Base-by-base conservation (phyloP, 2,329 filamentous ascomycete species). In the Fusarium sp. region DNA sequence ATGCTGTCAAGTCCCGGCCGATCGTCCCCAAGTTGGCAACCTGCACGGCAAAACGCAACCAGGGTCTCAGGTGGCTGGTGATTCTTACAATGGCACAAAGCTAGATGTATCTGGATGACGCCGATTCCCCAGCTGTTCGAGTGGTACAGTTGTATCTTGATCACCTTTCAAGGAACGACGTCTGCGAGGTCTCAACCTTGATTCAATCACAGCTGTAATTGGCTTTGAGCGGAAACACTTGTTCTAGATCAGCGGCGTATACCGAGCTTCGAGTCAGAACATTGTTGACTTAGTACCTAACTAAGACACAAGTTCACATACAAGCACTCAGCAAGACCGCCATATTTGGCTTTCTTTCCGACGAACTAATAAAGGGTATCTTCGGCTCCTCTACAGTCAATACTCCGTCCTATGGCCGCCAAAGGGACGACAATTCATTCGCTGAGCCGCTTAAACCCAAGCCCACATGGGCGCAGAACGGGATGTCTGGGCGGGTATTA, bases 1-100 rank as follows among this genome's bases (percentile, higher is more conserved):
- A 53, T 63, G 45, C 60, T 51, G 56, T 58, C 67, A 72, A 74
- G 63, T 64, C 71, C 66, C 56, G 38, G 68, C 55, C 56, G 63
- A 74, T 69, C 60, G 54, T 51, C 58, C 56, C 65, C 51, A 59
- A 72, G 50, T 61, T 47, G 42, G 71, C 35, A 62, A 59, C 18
- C 36, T 64, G 35, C 35, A 51, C 56, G 30, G 41, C 51, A 67
- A 32, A 47, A 35, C 18, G 28, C 50, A 53, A 35, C 63, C 50
- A 64, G 71, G 63, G 66, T 32, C 26, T 50, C 53, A 32, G 28
- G 39, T 48, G 66, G 50, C 55, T 63, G 24, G 39, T 28, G 20
- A 51, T 36, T 69, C 44, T 48, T 42, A 42, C 42, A 60, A 53
- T 66, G n/a, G 47, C 63, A 62, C 50, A 28, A 45, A 30, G 42